These are phyloP conservation scores for Capsicum baccatum DNA, from an alignment of 257 asterid species.

Conservation along the genomic window DNA sequence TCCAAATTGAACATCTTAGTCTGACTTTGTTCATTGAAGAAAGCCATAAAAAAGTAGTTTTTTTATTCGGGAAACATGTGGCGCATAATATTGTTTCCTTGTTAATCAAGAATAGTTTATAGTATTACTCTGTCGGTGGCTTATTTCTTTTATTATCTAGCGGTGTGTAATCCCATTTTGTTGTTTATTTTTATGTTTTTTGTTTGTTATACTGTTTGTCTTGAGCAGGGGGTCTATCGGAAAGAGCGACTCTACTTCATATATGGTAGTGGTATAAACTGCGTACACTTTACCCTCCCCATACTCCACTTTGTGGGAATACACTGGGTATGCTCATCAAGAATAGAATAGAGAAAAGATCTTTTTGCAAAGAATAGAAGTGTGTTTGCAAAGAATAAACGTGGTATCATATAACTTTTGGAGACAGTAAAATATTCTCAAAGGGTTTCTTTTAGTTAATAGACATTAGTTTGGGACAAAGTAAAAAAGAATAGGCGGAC, in stretches of 20 bases:
- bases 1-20: conserved; percentile 2
- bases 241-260: no score
- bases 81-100: conserved; percentile 4
- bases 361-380: neutral
- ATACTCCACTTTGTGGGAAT: no score
- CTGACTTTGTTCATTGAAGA: neutral
- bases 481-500: no score
- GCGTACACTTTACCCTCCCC: no score
- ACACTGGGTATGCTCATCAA: neutral
- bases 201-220: no score
- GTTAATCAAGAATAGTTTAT: neutral
- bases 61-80: conserved; percentile 5
- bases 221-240: no score
- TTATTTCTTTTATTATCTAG: no score
- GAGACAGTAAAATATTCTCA: neutral
- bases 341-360: conserved; percentile 4
- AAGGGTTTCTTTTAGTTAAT: neutral
- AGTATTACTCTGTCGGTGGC: no score
- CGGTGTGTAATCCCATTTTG: no score
- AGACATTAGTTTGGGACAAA: no score
- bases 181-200: no score
- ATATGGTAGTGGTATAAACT: no score
- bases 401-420: neutral
- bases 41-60: neutral
- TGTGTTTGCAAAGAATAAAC: neutral